These are phyloP conservation scores for Cyberlindnera americana DNA, from an alignment of 805 yeast genomes.

Conservation along the genomic window DNA sequence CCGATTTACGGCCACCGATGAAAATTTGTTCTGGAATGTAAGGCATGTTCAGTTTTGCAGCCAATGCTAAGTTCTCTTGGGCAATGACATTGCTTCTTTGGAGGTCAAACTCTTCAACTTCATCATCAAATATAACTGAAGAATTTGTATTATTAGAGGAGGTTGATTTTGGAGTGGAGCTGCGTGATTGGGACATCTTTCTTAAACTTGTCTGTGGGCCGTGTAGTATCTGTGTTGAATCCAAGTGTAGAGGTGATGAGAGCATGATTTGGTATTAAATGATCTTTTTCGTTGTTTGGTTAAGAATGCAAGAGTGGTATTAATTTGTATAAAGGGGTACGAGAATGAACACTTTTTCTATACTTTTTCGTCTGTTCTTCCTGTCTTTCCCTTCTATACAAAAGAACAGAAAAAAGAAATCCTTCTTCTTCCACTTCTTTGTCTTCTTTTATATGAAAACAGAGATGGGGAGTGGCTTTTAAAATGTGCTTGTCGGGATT, in stretches of 20 bases:
- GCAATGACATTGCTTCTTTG: slow-evolving; percentile 9
- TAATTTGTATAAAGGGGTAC: too few relatives aligned
- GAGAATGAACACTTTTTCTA: too few relatives aligned
- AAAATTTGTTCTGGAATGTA: slow-evolving; percentile 27
- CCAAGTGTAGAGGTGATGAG: slow-evolving; percentile 21
- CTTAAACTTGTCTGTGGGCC: slow-evolving; percentile 16
- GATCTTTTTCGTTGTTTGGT: too few relatives aligned
- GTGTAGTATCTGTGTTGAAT: slow-evolving; percentile 15
- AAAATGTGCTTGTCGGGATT: slow-evolving; percentile 4
- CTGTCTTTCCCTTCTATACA: neutral
- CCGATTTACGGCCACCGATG: slow-evolving; percentile 89
- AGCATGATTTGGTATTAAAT: slow-evolving; percentile 14
- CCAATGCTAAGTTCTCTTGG: slow-evolving; percentile 9
- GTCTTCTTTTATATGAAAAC: neutral
- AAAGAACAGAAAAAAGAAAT: too few relatives aligned
- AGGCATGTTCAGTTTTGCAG: slow-evolving; percentile 17
- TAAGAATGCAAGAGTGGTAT: too few relatives aligned
- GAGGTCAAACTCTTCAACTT: slow-evolving; percentile 9
- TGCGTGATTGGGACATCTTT: slow-evolving; percentile 16
- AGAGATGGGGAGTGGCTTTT: neutral
- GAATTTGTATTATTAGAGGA: slow-evolving; percentile 20
- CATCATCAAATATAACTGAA: slow-evolving; percentile 23
- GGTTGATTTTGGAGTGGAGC: slow-evolving; percentile 14
- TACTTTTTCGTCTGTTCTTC: too few relatives aligned
- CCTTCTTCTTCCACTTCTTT: neutral